Evolutionary conservation across 306 rosid genomes (phyloP).

Genomic region (Prunus mume): DNA sequence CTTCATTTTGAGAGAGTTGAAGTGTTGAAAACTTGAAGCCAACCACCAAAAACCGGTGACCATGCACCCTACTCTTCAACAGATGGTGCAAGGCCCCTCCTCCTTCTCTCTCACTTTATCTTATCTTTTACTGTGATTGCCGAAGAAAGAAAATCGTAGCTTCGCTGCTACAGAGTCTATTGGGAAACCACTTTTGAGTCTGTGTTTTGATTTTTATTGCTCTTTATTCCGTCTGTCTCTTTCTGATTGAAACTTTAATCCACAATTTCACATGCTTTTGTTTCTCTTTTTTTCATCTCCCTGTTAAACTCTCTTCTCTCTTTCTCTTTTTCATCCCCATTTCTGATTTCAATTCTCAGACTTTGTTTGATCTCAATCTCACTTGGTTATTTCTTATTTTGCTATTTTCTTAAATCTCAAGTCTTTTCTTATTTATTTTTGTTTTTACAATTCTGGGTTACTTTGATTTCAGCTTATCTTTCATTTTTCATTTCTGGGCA

Average conservation of each 20-base stretch:
- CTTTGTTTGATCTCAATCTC: slow-evolving; percentile 13
- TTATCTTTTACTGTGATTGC: background rate
- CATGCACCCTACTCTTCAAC: slow-evolving; percentile 22
- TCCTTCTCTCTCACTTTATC: background rate
- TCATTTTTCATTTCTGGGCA: slow-evolving; percentile 9
- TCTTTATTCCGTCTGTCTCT: slow-evolving; percentile 43
- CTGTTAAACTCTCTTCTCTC: background rate
- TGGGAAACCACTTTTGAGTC: slow-evolving; percentile 6
- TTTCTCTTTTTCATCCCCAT: background rate
- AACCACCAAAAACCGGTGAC: slow-evolving; percentile 12
- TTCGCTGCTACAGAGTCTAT: background rate
- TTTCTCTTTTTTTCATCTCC: slow-evolving; percentile 12
- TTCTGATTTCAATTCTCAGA: slow-evolving; percentile 1
- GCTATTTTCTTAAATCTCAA: background rate
- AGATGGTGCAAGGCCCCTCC: slow-evolving; percentile 9
- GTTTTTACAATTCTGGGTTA: slow-evolving; percentile 9
- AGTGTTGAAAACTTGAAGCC: slow-evolving; percentile 7
- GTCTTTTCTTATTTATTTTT: background rate
- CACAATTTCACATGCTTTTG: slow-evolving; percentile 28
- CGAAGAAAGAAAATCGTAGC: background rate
- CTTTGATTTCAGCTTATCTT: background rate
- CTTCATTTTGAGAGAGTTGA: background rate
- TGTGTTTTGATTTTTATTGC: background rate
- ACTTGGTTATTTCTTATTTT: slow-evolving; percentile 3
- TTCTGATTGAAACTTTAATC: slow-evolving; percentile 33